Percentiles rank a stretch among this genome's conserved stretches.
Conservation (phyloP, 2,329 filamentous ascomycete genomes). For the Colletotrichum destructivum region DNA sequence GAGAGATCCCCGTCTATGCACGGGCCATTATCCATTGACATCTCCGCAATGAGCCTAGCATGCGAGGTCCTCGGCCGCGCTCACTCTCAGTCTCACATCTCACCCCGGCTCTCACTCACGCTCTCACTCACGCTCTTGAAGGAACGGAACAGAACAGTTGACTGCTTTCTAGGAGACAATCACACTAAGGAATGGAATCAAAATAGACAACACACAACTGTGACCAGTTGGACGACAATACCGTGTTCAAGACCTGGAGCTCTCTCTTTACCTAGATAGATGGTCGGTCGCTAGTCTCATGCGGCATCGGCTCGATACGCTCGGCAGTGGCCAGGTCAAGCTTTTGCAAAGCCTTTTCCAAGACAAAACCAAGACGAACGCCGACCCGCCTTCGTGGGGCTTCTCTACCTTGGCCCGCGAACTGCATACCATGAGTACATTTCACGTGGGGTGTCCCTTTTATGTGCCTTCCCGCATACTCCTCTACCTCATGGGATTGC, state of each 20-base stretch:
- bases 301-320: neutral
- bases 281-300: neutral
- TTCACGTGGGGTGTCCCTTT: neutral
- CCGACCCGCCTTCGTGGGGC: conserved; percentile 13
- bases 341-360: conserved; percentile 39
- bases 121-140: neutral
- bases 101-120: neutral
- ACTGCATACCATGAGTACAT: neutral
- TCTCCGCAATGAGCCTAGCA: conserved; percentile 29
- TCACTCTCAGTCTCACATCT: too few species aligned
- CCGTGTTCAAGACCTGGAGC: neutral
- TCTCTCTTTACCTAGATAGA: too few species aligned
- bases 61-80: neutral
- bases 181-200: neutral
- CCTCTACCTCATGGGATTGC: neutral
- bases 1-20: conserved; percentile 27
- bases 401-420: neutral
- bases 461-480: neutral
- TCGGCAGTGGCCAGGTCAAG: conserved; percentile 28
- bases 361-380: conserved; percentile 11
- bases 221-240: neutral
- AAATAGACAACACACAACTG: neutral
- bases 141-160: too few species aligned
- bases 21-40: conserved; percentile 24
- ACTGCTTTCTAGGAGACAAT: too few species aligned